Evolutionary conservation across 768 basidiomycete genomes (phyloP).

Genomic region (Harrya chromipes): DNA sequence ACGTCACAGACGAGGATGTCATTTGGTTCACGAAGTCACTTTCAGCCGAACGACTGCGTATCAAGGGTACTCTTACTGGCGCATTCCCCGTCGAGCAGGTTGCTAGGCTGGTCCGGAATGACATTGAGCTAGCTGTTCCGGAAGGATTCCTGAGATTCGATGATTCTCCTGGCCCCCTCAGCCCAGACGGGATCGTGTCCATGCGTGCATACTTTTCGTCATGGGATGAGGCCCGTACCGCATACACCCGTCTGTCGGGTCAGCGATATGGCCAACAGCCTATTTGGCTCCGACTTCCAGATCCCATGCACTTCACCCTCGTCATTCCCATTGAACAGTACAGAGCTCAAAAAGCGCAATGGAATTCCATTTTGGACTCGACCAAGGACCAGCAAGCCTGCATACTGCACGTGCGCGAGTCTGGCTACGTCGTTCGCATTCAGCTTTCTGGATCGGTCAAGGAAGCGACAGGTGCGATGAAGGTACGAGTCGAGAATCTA

Average conservation of each 20-base stretch:
- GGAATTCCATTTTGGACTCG: conserved; percentile 39
- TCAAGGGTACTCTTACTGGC: no score
- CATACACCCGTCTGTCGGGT: conserved; percentile 34
- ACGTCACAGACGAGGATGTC: conserved; percentile 18
- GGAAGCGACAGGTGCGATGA: conserved; percentile 47
- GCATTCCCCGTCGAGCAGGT: conserved; percentile 18
- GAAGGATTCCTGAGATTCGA: conserved; percentile 19
- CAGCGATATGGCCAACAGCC: conserved; percentile 29
- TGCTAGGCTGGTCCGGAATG: conserved; percentile 14
- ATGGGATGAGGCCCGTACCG: conserved; percentile 42
- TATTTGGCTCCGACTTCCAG: conserved; percentile 39
- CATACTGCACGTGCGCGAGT: conserved; percentile 26
- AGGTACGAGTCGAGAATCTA: conserved; percentile 53
- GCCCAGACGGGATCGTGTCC: conserved; percentile 25
- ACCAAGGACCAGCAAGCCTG: conserved; percentile 33
- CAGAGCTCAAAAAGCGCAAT: conserved; percentile 42
- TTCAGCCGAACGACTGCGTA: conserved; percentile 14
- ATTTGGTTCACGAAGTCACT: conserved; percentile 27
- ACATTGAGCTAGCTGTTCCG: conserved; percentile 12
- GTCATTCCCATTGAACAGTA: conserved; percentile 45
- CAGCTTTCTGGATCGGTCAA: conserved; percentile 45
- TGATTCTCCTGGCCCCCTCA: conserved; percentile 3
- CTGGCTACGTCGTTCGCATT: conserved; percentile 31
- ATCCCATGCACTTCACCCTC: conserved; percentile 46
- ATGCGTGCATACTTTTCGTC: conserved; percentile 43